Conservation (phyloP, 441 rosid genomes). For the Syzygium syzygioides region DNA sequence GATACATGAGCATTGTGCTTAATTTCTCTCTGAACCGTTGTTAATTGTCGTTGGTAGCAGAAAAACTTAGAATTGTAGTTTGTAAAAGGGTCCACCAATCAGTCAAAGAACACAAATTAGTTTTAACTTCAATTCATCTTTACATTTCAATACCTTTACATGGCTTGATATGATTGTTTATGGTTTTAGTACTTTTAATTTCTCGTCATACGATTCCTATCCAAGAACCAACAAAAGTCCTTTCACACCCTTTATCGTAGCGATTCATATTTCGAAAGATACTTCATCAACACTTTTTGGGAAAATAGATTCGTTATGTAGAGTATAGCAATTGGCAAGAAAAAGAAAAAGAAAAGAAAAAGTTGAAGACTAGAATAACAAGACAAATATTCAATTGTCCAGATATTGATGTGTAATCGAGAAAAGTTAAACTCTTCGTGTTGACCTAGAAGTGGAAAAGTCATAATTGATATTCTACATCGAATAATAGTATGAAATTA, state of each 20-base stretch:
- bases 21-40: not conserved
- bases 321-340: not conserved
- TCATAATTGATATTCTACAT: not conserved
- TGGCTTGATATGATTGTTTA: not conserved
- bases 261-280: not conserved
- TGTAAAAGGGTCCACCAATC: not conserved
- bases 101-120: not conserved
- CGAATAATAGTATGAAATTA: not conserved
- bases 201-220: not conserved
- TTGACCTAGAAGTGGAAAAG: not conserved
- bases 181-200: not conserved
- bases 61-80: not conserved
- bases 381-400: not conserved
- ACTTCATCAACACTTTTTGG: fast-evolving
- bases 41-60: not conserved
- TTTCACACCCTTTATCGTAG: not conserved
- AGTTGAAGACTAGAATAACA: not conserved
- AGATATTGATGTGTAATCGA: not conserved
- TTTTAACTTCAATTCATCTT: not conserved
- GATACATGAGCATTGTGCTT: not conserved
- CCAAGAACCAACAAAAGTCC: not conserved
- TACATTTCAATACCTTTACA: not conserved
- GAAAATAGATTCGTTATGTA: not conserved
- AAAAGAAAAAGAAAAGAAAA: not conserved
- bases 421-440: not conserved